phyloP scores from a whole-genome alignment of 2,329 filamentous ascomycete genomes.

The Coleophoma cylindrospora region DNA sequence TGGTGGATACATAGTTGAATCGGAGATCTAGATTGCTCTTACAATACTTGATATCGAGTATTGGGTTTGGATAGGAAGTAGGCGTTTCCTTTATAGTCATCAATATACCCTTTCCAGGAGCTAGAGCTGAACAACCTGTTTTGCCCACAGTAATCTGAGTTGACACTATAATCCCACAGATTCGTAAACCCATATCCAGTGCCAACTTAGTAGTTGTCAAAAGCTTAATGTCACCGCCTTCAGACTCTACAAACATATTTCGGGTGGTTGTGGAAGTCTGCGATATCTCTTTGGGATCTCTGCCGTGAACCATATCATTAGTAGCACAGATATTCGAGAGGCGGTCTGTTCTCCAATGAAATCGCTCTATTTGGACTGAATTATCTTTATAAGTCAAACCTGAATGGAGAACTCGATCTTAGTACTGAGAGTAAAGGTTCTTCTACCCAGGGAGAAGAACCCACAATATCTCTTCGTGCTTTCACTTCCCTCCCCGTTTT shows the following conservation, averaged over 20 bases:
- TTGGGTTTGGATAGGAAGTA: constrained; percentile 84
- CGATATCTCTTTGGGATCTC: constrained; percentile 93
- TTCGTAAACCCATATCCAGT: constrained; percentile 94
- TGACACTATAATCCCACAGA: constrained; percentile 86
- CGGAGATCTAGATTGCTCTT: constrained; percentile 79
- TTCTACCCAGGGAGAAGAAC: no score
- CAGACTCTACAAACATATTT: constrained; percentile 97
- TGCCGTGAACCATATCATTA: constrained; percentile 83
- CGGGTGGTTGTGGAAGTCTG: constrained; percentile 91
- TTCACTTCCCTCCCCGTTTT: no score
- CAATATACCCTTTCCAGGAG: constrained; percentile 89
- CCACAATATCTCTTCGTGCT: no score
- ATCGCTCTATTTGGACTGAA: no score
- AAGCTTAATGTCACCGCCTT: constrained; percentile 92
- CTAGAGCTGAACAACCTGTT: constrained; percentile 92
- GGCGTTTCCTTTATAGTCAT: constrained; percentile 85
- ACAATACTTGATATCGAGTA: constrained; percentile 93
- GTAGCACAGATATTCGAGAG: no score
- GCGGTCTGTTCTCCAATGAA: no score
- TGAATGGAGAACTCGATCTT: no score
- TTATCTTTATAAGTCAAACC: no score
- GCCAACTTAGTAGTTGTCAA: constrained; percentile 95
- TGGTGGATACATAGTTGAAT: constrained; percentile 52
- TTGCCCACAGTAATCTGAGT: constrained; percentile 95
- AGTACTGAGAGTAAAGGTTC: no score